Percentiles rank a stretch among this genome's conserved stretches.
phyloP scores from a whole-genome alignment of 139 green algal genomes.

The Micromonas pusilla region DNA sequence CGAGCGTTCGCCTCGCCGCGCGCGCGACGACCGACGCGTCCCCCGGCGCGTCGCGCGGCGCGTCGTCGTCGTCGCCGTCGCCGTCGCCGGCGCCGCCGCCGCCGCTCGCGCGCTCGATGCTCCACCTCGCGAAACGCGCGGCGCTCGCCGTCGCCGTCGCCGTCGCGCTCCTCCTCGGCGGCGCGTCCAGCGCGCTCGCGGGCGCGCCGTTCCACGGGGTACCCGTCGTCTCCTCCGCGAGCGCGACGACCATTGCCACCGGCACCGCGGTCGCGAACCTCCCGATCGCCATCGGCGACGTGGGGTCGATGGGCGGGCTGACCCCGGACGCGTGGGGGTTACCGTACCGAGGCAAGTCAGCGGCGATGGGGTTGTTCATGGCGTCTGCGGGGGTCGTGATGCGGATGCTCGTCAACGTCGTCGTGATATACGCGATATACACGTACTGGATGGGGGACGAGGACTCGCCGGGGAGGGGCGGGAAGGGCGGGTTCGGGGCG shows the following conservation, averaged over 20 bases:
- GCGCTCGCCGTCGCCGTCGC: not conserved
- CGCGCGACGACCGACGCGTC: not conserved
- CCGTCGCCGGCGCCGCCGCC: not conserved
- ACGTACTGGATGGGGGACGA: not conserved
- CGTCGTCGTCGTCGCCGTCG: not conserved
- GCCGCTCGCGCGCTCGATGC: not conserved
- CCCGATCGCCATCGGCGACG: not conserved
- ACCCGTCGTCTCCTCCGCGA: not conserved
- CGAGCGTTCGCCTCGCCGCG: not conserved
- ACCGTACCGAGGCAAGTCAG: not conserved
- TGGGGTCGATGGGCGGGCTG: not conserved
- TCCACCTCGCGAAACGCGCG: not conserved
- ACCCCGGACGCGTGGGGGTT: not conserved
- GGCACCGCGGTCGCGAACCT: not conserved
- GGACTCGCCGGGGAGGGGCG: too few species aligned
- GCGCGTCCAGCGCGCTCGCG: not conserved
- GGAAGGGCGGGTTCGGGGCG: too few species aligned
- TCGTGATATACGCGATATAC: not conserved
- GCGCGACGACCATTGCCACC: not conserved
- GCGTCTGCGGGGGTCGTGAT: not conserved
- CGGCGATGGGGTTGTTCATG: not conserved
- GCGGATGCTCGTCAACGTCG: not conserved
- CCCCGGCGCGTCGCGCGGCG: not conserved
- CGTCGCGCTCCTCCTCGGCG: not conserved
- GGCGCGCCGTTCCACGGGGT: not conserved